Conservation (phyloP, 441 rosid species). For the Kokia cookei region DNA sequence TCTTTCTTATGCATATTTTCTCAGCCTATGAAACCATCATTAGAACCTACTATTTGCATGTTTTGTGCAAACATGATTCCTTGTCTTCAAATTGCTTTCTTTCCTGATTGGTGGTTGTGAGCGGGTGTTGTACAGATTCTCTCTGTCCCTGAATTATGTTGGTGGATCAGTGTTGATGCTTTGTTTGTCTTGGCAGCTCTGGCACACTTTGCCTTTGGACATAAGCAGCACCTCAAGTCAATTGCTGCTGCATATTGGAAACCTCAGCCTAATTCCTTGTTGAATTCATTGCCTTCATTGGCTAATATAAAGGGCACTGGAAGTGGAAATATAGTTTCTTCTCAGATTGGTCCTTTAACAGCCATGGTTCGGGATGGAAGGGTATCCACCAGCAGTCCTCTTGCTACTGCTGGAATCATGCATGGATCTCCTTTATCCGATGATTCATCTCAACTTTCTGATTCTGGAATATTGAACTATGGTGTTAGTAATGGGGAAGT, state of each 20-base stretch:
- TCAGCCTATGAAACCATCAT: not conserved
- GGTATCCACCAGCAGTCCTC: slow-evolving; percentile 86
- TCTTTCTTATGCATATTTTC: not conserved
- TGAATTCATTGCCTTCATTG: slow-evolving; percentile 81
- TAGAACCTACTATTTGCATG: not conserved
- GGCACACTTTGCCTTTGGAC: slow-evolving; percentile 95
- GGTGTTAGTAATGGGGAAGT: slow-evolving; percentile 75
- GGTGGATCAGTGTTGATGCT: slow-evolving; percentile 4
- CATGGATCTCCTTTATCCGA: slow-evolving; percentile 97
- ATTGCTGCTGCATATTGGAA: slow-evolving; percentile 89
- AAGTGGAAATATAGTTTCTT: slow-evolving; percentile 68
- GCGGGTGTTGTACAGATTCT: not conserved
- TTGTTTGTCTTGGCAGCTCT: slow-evolving; percentile 58
- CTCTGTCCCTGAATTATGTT: not conserved
- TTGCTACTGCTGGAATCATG: slow-evolving; percentile 79
- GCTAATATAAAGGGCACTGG: slow-evolving; percentile 65
- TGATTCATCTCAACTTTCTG: slow-evolving; percentile 96
- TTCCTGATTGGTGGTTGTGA: not conserved
- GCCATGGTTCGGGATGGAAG: slow-evolving; percentile 66
- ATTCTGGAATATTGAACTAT: slow-evolving; percentile 76
- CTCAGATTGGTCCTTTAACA: slow-evolving; percentile 72
- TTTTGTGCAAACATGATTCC: not conserved
- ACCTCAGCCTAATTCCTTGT: slow-evolving; percentile 74
- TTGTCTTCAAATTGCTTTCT: not conserved
- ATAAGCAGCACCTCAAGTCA: slow-evolving; percentile 88